Evolutionary conservation across 2,329 filamentous ascomycete species (phyloP), one percentile per base, ranked within the genome.

Genomic region (Triangularia setosa): DNA sequence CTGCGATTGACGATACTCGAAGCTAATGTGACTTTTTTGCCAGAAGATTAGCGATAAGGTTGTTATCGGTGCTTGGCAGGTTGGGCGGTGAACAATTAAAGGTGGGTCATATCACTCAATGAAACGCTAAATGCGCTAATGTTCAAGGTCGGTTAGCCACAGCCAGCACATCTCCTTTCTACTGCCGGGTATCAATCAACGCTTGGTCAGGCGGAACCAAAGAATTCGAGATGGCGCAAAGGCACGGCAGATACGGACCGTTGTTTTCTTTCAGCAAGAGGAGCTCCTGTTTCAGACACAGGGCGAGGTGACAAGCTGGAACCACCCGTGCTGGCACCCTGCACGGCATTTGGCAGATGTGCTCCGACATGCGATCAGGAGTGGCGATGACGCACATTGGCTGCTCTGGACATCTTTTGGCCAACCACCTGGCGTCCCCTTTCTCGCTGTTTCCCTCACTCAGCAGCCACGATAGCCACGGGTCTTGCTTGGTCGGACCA

Each of bases 321-420:
- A 16, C 35, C 35, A 40, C n/a, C 14, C 16, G 30, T 35, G 14
- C 21, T 55, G 52, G 11, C 52, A 55, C 21, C 12, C 23, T 48
- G 57, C n/a, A 24, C 57, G 33, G 52, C 52, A 55, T 55, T 55
- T 55, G 52, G 24, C 24, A 18, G 48, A 23, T 54, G 21, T 54
- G 24, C 24, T 55, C 24, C 52, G 52, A 55, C 52, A 55, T 55
- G 21, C 23, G 11, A 14, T 12, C 25, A 55, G 33, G 23, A 30
- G 53, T 62, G 48, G 54, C 60, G 55, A 67, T 64, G 65, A 64
- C 62, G 65, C 62, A 64, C 60, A 59, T 64, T 64, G 60, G 55
- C 28, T 56, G 27, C n/a, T 40, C 35, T 53, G 54, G 25, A 33
- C 6, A 56, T 60, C 23, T 55, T 16, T 55, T 55, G 21, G 24